A percentile compares a stretch with the other conserved stretches of the same genome.
Conservation (phyloP, 495 filamentous ascomycete species). For the Daldinia caldariorum region DNA sequence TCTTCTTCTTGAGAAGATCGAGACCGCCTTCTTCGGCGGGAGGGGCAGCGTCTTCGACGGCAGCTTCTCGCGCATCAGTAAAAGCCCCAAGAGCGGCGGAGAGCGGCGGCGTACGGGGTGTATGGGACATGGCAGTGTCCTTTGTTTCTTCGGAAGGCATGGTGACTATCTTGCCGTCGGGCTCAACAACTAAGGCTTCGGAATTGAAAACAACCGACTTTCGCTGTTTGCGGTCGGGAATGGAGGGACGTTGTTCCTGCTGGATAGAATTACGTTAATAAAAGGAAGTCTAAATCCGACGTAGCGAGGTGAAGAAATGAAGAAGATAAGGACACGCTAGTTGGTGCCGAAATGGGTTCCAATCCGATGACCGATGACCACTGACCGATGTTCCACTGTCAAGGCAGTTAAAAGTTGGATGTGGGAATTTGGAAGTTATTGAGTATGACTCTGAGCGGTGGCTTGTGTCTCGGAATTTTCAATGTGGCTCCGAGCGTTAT, state of each 20-base stretch:
- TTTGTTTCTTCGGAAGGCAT: constrained; percentile 69
- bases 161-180: constrained; percentile 80
- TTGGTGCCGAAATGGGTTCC: constrained; percentile 6
- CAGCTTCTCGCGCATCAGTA: constrained; percentile 56
- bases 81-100: constrained; percentile 60
- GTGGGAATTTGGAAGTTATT: background rate
- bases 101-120: constrained; percentile 68
- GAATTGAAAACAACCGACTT: constrained; percentile 93
- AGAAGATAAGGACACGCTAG: background rate
- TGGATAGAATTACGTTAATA: constrained; percentile 46
- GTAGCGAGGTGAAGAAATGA: background rate
- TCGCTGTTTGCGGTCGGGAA: constrained; percentile 69
- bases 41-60: constrained; percentile 66
- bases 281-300: constrained; percentile 2
- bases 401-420: constrained; percentile 5
- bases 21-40: constrained; percentile 54
- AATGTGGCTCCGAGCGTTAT: constrained; percentile 18
- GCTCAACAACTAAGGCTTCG: constrained; percentile 82
- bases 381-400: background rate
- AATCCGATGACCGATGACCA: background rate
- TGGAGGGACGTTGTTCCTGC: constrained; percentile 41
- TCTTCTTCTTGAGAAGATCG: constrained; percentile 72
- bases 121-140: constrained; percentile 76
- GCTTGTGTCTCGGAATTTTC: constrained; percentile 35
- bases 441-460: constrained; percentile 23